phyloP scores from a whole-genome alignment of 768 basidiomycete species.

The Agaricus sinodeliciosus region DNA sequence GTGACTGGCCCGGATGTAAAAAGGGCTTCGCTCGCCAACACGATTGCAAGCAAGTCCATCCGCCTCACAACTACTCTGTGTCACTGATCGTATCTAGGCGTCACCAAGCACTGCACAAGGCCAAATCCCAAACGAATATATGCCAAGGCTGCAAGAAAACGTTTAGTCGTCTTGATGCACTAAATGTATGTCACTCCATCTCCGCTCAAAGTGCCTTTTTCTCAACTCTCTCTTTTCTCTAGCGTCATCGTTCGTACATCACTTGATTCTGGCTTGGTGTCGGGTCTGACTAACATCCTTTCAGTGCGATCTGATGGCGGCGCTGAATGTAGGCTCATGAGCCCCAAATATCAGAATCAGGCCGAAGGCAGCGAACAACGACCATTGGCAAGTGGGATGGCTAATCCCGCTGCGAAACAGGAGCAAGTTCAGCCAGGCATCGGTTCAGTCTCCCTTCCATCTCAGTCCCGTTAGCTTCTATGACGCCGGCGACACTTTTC shows the following conservation, averaged over 20 bases:
- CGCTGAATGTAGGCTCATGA: conserved; percentile 59
- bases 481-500: conserved; percentile 1
- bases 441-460: not conserved
- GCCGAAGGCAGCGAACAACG: conserved; percentile 14
- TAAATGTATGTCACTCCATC: conserved; percentile 65
- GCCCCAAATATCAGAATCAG: conserved; percentile 29
- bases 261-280: conserved; percentile 12
- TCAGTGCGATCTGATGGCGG: conserved; percentile 83
- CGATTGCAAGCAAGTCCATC: conserved; percentile 81
- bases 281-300: conserved; percentile 18
- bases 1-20: conserved; percentile 90
- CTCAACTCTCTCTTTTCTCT: conserved; percentile 18
- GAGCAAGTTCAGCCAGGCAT: conserved; percentile 4
- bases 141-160: conserved; percentile 93
- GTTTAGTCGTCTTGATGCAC: conserved; percentile 88
- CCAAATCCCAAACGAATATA: conserved; percentile 76
- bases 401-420: not conserved
- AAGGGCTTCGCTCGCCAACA: conserved; percentile 95
- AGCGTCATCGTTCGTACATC: conserved; percentile 69
- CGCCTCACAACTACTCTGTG: conserved; percentile 8
- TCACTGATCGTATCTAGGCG: conserved; percentile 40
- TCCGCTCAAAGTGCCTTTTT: not conserved
- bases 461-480: not conserved
- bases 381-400: not conserved
- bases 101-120: conserved; percentile 84